These are phyloP conservation scores for Lachnellula suecica DNA, from an alignment of 2,329 filamentous ascomycete species.

Conservation along the genomic window DNA sequence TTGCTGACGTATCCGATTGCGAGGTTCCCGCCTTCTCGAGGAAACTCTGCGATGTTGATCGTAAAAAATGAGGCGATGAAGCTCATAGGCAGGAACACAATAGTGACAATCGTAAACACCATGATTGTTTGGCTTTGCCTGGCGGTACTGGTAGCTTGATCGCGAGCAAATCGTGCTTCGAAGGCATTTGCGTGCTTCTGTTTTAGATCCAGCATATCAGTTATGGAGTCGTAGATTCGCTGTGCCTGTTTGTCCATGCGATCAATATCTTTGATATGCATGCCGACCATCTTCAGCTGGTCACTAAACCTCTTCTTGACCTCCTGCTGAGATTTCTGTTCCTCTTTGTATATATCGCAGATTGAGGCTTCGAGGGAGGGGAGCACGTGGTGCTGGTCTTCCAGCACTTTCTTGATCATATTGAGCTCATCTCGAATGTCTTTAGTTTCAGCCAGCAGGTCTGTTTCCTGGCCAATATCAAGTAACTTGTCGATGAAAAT, in stretches of 20 bases:
- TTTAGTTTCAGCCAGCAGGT: constrained; percentile 43
- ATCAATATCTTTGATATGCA: constrained; percentile 40
- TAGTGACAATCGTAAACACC: constrained; percentile 34
- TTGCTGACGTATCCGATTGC: constrained; percentile 25
- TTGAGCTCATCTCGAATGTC: constrained; percentile 48
- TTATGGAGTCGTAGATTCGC: constrained; percentile 66
- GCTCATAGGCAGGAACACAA: constrained; percentile 31
- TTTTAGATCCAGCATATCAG: constrained; percentile 55
- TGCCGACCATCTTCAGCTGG: constrained; percentile 21
- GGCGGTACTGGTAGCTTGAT: constrained; percentile 26
- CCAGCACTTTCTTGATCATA: constrained; percentile 43
- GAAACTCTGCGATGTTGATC: constrained; percentile 27
- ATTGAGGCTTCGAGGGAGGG: constrained; percentile 24
- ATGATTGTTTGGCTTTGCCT: constrained; percentile 33
- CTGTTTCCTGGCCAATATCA: constrained; percentile 43
- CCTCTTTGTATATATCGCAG: constrained; percentile 24
- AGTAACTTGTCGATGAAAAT: constrained; percentile 32
- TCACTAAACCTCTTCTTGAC: constrained; percentile 24
- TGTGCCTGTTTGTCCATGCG: constrained; percentile 82
- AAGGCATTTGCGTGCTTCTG: constrained; percentile 32
- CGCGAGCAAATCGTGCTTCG: constrained; percentile 28
- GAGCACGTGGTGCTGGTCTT: constrained; percentile 31
- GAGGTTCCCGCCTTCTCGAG: constrained; percentile 4
- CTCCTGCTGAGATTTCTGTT: constrained; percentile 18
- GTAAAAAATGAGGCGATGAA: constrained; percentile 29